Percentiles rank a stretch among this genome's conserved stretches.
Conservation (phyloP, 2,329 filamentous ascomycete genomes). For the Chaetomiaceae sp. region DNA sequence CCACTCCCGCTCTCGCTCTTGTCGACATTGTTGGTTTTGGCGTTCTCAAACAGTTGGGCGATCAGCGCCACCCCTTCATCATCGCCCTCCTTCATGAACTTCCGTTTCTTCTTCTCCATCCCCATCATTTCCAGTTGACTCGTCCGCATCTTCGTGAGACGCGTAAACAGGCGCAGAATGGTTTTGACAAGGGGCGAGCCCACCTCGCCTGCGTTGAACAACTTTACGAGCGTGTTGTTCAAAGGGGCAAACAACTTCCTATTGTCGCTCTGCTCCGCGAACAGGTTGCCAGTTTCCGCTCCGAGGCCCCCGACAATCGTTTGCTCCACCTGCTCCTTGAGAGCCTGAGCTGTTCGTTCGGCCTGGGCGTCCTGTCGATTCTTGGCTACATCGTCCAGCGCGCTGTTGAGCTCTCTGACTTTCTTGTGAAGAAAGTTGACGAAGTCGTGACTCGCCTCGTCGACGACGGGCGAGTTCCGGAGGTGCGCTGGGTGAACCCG, state of each 20-base stretch:
- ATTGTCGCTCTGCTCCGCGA: constrained; percentile 14
- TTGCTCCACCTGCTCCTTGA: constrained; percentile 18
- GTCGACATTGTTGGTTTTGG: constrained; percentile 25
- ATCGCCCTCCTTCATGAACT: constrained; percentile 61
- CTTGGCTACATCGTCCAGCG: constrained; percentile 2
- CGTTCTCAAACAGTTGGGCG: constrained; percentile 37
- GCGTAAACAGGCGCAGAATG: constrained; percentile 22
- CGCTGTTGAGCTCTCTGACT: constrained; percentile 5
- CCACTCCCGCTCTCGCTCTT: constrained; percentile 9
- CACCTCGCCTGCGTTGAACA: constrained; percentile 21
- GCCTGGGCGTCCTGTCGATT: constrained; percentile 4
- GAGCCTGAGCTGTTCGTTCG: constrained; percentile 2
- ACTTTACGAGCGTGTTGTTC: constrained; percentile 20
- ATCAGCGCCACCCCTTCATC: constrained; percentile 59
- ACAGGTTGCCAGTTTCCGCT: constrained; percentile 9
- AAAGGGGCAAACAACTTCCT: constrained; percentile 12
- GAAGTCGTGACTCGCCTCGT: constrained; percentile 12
- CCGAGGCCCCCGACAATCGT: constrained; percentile 18
- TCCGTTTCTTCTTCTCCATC: constrained; percentile 59
- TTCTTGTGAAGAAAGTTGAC: constrained; percentile 10
- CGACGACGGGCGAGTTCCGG: constrained; percentile 8
- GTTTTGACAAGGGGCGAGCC: constrained; percentile 22
- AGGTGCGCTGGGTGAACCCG: constrained; percentile 21
- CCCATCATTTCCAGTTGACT: constrained; percentile 36
- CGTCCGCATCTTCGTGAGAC: constrained; percentile 20